These are phyloP conservation scores for Arachnomyces sp. DNA, from an alignment of 2,329 filamentous ascomycete genomes.

Conservation along the genomic window DNA sequence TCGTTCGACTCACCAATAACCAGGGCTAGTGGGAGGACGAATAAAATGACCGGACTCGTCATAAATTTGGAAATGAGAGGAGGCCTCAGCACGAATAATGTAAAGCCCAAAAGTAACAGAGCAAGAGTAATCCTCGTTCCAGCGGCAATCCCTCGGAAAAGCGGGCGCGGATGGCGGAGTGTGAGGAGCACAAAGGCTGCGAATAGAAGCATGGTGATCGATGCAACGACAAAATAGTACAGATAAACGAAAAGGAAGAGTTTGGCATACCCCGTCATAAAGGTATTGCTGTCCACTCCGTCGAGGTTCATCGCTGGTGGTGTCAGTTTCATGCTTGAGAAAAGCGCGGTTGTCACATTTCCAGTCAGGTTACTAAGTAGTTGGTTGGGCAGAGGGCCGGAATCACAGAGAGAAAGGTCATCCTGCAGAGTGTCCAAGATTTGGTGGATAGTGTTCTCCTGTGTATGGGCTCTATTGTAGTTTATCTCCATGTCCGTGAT, in stretches of 20 bases:
- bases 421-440: slow-evolving; percentile 23
- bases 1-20: slow-evolving; percentile 20
- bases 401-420: slow-evolving; percentile 23
- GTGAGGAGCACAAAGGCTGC: slow-evolving; percentile 25
- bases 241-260: slow-evolving; percentile 32
- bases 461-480: slow-evolving; percentile 24
- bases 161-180: slow-evolving; percentile 17
- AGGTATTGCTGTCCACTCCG: slow-evolving; percentile 21
- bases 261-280: slow-evolving; percentile 30
- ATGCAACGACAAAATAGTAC: slow-evolving; percentile 32
- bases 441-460: slow-evolving; percentile 24
- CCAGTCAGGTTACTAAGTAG: slow-evolving; percentile 27
- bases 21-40: slow-evolving; percentile 25
- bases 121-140: slow-evolving; percentile 23
- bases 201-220: slow-evolving; percentile 29
- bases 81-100: slow-evolving; percentile 25
- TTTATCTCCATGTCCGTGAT: slow-evolving; percentile 35
- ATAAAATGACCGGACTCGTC: slow-evolving; percentile 32
- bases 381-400: slow-evolving; percentile 18
- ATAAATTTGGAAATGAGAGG: slow-evolving; percentile 30
- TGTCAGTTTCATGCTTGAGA: slow-evolving; percentile 33
- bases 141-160: slow-evolving; percentile 20
- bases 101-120: slow-evolving; percentile 20
- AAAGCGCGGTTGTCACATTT: slow-evolving; percentile 33
- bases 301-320: slow-evolving; percentile 23